Evolutionary conservation across 768 basidiomycete species (phyloP).

Genomic region (Leccinum subgranulosum): DNA sequence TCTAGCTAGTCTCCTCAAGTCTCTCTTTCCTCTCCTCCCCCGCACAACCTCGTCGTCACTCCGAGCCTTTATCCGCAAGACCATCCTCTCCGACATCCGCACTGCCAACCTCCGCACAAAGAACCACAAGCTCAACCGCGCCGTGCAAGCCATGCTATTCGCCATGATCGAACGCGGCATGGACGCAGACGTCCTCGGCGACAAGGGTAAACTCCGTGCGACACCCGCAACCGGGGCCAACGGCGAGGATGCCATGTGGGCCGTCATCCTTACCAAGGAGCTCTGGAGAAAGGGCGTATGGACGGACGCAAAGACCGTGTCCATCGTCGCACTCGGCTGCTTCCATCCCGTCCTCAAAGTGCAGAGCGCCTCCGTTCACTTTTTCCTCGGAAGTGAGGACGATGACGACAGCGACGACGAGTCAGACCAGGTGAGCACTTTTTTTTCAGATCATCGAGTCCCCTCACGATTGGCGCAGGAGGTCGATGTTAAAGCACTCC

Average conservation of each 20-base stretch:
- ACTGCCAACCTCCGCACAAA: conserved; percentile 85
- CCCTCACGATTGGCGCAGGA: conserved; percentile 35
- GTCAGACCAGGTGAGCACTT: conserved; percentile 41
- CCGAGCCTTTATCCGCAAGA: conserved; percentile 83
- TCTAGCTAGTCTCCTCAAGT: conserved; percentile 69
- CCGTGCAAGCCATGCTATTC: conserved; percentile 94
- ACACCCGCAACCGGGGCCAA: conserved; percentile 37
- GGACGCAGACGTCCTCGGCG: conserved; percentile 73
- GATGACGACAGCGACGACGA: conserved; percentile 74
- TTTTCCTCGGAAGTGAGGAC: conserved; percentile 91
- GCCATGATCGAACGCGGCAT: conserved; percentile 94
- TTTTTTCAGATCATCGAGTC: neutral
- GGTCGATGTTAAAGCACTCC: conserved; percentile 67
- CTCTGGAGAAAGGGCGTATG: conserved; percentile 93
- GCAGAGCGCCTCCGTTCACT: conserved; percentile 90
- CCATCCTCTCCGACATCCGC: conserved; percentile 90
- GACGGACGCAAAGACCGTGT: conserved; percentile 89
- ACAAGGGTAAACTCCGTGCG: conserved; percentile 73
- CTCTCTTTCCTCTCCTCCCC: conserved; percentile 94
- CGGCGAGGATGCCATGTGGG: conserved; percentile 96
- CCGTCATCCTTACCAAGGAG: conserved; percentile 88
- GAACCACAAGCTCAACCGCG: conserved; percentile 94
- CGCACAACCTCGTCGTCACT: conserved; percentile 84
- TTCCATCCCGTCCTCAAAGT: conserved; percentile 94
- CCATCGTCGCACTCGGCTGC: conserved; percentile 88